Evolutionary conservation across 2,329 filamentous ascomycete species (phyloP).

Genomic region (Rhinocladiella mackenziei): DNA sequence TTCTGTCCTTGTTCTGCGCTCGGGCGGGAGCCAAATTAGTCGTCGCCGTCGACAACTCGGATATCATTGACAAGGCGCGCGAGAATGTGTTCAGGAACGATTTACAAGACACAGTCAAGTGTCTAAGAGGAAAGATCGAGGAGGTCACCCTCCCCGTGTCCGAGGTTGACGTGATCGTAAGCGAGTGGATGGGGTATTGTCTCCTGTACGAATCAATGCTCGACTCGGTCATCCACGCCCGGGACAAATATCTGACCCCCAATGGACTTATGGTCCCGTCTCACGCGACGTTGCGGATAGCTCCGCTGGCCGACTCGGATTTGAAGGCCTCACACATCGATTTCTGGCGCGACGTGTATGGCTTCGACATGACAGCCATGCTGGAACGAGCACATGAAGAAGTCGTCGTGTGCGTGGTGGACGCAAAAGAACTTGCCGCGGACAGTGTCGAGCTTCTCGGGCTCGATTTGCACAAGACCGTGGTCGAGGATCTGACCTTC

Average conservation of each 20-base stretch:
- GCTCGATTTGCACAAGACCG: constrained; percentile 71
- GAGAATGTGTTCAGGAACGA: constrained; percentile 81
- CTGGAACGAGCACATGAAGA: constrained; percentile 69
- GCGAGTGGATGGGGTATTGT: constrained; percentile 97
- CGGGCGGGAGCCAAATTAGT: constrained; percentile 82
- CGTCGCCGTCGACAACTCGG: constrained; percentile 86
- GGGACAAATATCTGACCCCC: constrained; percentile 77
- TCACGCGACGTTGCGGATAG: constrained; percentile 76
- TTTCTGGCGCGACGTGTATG: constrained; percentile 91
- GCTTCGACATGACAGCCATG: constrained; percentile 93
- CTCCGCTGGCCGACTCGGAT: constrained; percentile 72
- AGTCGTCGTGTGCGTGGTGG: constrained; percentile 70
- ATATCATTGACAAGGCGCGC: constrained; percentile 80
- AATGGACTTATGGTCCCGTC: constrained; percentile 82
- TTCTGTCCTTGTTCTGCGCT: constrained; percentile 91
- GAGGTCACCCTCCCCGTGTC: constrained; percentile 73
- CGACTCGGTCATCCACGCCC: constrained; percentile 81
- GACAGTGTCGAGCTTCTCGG: constrained; percentile 64
- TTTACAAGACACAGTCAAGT: constrained; percentile 69
- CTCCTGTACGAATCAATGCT: constrained; percentile 95
- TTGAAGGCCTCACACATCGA: constrained; percentile 72
- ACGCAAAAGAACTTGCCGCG: constrained; percentile 53
- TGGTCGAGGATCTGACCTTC: constrained; percentile 70
- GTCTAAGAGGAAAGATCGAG: constrained; percentile 80
- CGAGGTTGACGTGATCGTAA: constrained; percentile 89